A percentile compares a stretch with the other conserved stretches of the same genome.
phyloP scores from a whole-genome alignment of 169 alveolate species.

The Cryptosporidium ryanae region DNA sequence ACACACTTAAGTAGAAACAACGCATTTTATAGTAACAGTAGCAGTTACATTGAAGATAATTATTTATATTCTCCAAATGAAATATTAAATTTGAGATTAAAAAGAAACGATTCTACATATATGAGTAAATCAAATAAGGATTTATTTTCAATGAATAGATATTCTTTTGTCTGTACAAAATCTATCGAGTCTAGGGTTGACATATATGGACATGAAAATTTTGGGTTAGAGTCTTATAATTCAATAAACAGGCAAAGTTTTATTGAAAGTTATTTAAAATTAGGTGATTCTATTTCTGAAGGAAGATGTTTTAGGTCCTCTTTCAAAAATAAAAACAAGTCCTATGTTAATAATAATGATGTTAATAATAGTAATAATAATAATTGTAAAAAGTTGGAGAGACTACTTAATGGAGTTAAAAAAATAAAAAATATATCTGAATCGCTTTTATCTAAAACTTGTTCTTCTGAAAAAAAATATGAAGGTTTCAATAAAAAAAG shows the following conservation, averaged over 20 bases:
- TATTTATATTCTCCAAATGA: not conserved
- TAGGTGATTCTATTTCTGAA: not conserved
- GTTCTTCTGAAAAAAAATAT: too few species aligned
- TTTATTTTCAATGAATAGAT: not conserved
- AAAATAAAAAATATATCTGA: too few species aligned
- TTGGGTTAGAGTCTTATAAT: constrained; percentile 33
- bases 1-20: not conserved
- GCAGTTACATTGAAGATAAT: not conserved
- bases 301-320: not conserved
- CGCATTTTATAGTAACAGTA: not conserved
- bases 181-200: constrained; percentile 38
- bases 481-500: too few species aligned
- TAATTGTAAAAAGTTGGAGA: too few species aligned
- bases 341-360: too few species aligned
- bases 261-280: too few species aligned
- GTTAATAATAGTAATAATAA: too few species aligned
- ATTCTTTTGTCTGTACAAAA: not conserved
- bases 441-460: too few species aligned
- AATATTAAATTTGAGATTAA: not conserved
- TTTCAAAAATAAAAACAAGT: too few species aligned
- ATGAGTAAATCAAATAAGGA: not conserved
- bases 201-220: constrained; percentile 28
- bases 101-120: not conserved
- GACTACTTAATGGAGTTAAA: too few species aligned
- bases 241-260: too few species aligned